Conservation (phyloP, 192 early-diverging fungal genomes). For the Cladochytrium replicatum region DNA sequence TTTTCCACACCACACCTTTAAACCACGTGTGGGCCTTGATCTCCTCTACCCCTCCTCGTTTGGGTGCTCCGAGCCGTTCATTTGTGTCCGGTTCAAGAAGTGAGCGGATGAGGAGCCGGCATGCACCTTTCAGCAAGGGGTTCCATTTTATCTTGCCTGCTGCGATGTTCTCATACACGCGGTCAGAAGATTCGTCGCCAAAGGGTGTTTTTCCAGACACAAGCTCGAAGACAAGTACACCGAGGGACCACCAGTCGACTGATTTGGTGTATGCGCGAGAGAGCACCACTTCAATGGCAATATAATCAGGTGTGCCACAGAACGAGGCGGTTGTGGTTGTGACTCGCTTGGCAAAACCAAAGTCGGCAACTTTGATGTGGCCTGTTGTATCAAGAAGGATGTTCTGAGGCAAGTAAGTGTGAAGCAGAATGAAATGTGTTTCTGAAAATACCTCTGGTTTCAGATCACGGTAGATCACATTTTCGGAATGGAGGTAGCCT, state of each 20-base stretch:
- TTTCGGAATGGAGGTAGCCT: constrained; percentile 59
- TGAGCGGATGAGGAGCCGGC: constrained; percentile 18
- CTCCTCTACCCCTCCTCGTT: constrained; percentile 49
- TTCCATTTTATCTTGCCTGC: constrained; percentile 36
- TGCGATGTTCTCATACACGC: constrained; percentile 43
- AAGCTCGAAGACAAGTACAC: constrained; percentile 31
- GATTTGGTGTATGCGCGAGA: constrained; percentile 28
- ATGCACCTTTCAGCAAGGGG: constrained; percentile 23
- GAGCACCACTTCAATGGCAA: constrained; percentile 31
- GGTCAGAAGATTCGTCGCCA: constrained; percentile 27
- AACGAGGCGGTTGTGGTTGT: constrained; percentile 47
- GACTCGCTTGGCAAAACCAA: constrained; percentile 60
- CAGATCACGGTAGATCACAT: constrained; percentile 59
- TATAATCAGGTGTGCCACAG: constrained; percentile 72
- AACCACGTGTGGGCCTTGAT: constrained; percentile 62
- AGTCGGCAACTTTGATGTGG: constrained; percentile 61
- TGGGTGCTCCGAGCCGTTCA: constrained; percentile 23
- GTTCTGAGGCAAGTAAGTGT: constrained; percentile 26
- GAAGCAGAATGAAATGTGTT: background rate
- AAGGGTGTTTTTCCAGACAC: constrained; percentile 36
- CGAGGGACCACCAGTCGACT: constrained; percentile 36
- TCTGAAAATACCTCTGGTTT: constrained; percentile 48
- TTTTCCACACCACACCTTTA: constrained; percentile 51
- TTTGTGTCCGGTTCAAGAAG: constrained; percentile 33
- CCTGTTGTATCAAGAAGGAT: constrained; percentile 51